Percentiles rank a stretch among this genome's conserved stretches.
Evolutionary conservation across 1,139 yeast species (phyloP).

Genomic region (Blastobotrys persicus): DNA sequence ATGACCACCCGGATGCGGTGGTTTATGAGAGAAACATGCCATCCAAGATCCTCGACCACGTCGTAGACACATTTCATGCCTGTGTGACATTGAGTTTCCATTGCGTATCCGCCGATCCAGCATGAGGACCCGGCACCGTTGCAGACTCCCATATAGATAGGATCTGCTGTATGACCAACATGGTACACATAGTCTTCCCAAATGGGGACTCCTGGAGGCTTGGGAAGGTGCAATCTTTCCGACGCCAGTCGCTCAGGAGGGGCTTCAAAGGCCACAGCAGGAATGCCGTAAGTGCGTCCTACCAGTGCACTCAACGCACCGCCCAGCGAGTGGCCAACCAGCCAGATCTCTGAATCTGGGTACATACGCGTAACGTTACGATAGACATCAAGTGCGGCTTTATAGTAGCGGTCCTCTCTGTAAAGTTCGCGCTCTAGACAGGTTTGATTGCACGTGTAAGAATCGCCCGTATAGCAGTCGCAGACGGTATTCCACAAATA

Average conservation of each 20-base stretch:
- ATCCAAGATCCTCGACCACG: constrained; percentile 82
- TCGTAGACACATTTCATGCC: constrained; percentile 89
- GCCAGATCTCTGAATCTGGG: constrained; percentile 76
- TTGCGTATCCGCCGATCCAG: constrained; percentile 90
- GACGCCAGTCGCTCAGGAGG: constrained; percentile 91
- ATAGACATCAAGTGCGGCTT: constrained; percentile 75
- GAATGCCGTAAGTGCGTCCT: constrained; percentile 87
- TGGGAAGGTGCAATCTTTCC: constrained; percentile 80
- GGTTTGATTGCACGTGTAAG: constrained; percentile 85
- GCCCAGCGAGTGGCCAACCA: constrained; percentile 94
- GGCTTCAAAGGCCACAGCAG: constrained; percentile 87
- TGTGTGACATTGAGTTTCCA: constrained; percentile 95
- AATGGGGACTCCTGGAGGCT: constrained; percentile 85
- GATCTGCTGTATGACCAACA: constrained; percentile 95
- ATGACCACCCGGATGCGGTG: constrained; percentile 92
- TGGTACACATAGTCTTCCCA: constrained; percentile 89
- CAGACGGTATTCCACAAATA: constrained; percentile 95
- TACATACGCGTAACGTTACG: constrained; percentile 65
- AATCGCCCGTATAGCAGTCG: constrained; percentile 75
- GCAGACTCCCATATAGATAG: constrained; percentile 94
- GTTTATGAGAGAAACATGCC: constrained; percentile 85
- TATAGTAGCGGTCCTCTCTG: constrained; percentile 76
- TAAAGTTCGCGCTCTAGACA: constrained; percentile 78
- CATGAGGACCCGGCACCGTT: constrained; percentile 92
- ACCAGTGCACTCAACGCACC: constrained; percentile 80